These are phyloP conservation scores for Symbiodinium pilosum DNA, from an alignment of 73 alveolate genomes.

Conservation along the genomic window DNA sequence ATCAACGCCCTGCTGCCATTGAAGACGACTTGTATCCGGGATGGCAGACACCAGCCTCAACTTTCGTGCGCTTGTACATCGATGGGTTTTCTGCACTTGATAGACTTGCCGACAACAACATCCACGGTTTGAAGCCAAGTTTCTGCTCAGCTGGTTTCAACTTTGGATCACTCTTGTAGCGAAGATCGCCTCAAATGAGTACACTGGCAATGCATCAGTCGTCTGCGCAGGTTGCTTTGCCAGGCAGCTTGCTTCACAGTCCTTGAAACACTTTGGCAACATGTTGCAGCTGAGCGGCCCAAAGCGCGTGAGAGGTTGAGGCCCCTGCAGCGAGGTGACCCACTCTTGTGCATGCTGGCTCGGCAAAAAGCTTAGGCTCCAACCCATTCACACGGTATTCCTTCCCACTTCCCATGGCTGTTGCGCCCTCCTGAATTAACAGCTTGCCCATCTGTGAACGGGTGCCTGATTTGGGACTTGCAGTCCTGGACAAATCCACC, in stretches of 20 bases:
- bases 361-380: background rate
- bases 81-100: too few relatives aligned
- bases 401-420: conserved; percentile 93
- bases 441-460: too few relatives aligned
- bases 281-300: background rate
- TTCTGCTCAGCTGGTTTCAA: conserved; percentile 40
- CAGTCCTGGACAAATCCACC: conserved; percentile 81
- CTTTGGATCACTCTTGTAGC: conserved; percentile 72
- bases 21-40: conserved; percentile 38
- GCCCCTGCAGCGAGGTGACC: conserved; percentile 18
- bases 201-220: too few relatives aligned
- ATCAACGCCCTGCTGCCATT: conserved; percentile 45
- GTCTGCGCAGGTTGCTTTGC: too few relatives aligned
- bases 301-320: conserved; percentile 71
- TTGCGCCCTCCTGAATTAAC: conserved; percentile 78
- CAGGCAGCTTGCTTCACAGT: too few relatives aligned
- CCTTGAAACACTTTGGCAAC: background rate
- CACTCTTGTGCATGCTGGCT: background rate
- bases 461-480: background rate
- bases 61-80: background rate
- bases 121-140: background rate
- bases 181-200: conserved; percentile 31
- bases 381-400: conserved; percentile 86
- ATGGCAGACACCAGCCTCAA: conserved; percentile 60
- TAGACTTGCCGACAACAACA: background rate